These are phyloP conservation scores for Mortierella hygrophila DNA, from an alignment of 192 early-diverging fungal genomes.

Conservation along the genomic window DNA sequence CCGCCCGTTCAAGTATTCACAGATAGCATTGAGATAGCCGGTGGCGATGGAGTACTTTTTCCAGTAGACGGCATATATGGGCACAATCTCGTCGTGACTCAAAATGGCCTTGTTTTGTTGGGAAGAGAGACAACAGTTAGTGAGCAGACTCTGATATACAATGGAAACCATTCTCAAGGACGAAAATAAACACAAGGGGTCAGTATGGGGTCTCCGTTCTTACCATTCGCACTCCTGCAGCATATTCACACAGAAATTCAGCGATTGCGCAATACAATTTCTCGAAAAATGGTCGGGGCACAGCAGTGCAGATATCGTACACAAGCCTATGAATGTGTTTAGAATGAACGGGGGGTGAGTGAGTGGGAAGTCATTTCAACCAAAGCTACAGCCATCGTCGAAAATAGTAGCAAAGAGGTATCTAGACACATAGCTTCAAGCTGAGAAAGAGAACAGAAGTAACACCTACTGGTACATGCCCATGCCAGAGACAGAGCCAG, in stretches of 20 bases:
- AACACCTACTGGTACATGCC: slow-evolving; percentile 78
- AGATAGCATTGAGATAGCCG: slow-evolving; percentile 67
- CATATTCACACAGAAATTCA: slow-evolving; percentile 73
- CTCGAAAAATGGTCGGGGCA: slow-evolving; percentile 78
- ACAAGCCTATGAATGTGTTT: slow-evolving; percentile 62
- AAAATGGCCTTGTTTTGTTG: slow-evolving; percentile 63
- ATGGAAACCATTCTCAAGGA: neutral
- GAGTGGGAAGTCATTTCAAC: neutral
- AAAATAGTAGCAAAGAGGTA: no score
- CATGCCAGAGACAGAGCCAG: slow-evolving; percentile 69
- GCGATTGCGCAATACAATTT: slow-evolving; percentile 74
- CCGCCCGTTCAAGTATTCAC: slow-evolving; percentile 80
- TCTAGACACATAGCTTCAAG: neutral
- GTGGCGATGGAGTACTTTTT: slow-evolving; percentile 74
- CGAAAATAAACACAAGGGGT: neutral
- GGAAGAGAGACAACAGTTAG: neutral
- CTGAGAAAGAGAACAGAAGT: neutral
- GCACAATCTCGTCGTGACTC: slow-evolving; percentile 74
- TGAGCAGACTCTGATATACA: neutral
- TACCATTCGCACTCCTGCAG: slow-evolving; percentile 66
- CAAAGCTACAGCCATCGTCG: neutral
- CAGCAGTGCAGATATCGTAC: slow-evolving; percentile 85
- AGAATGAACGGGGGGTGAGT: slow-evolving; percentile 1
- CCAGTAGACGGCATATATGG: slow-evolving; percentile 77
- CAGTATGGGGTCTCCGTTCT: neutral